Evolutionary conservation across 1,139 yeast genomes (phyloP), one percentile per base, ranked within the genome.

Genomic region (Kurtzmaniella quercitrusa): DNA sequence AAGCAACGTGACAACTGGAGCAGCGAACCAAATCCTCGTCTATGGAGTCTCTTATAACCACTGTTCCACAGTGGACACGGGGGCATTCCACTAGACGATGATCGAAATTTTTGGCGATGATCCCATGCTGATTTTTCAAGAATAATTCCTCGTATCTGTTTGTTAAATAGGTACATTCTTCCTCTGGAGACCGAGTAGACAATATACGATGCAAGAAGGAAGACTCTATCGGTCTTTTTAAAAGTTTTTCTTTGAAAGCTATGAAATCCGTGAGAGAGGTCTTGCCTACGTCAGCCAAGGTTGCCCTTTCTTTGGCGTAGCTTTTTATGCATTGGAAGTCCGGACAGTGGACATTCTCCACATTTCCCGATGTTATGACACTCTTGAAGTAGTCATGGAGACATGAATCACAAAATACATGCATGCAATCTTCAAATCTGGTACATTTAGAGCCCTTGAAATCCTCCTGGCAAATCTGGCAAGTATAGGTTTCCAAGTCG

Each of bases 281-380:
- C 37, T 53, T 38, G 43, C 47, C 53, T 23, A 52, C 42, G 23
- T 55, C 64, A 3, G 31, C 31, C 50, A 51, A 57, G 5, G 44
- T 11, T 3, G 27, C 34, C 23, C 41, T 17, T 37, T 49, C 12
- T 37, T 47, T 40, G 33, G 58, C 52, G 44, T 55, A 45, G 31
- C 48, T 36, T 46, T 64, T 66, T 2, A 75, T 64, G 50, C 80
- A 77, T 31, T 67, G 69, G 50, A 70, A 76, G 40, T 78, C 72
- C 0, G 89, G 88, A 53, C 90, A 83, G 50, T 79, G 80, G 0
- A 83, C 68, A 43, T 67, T 75, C 14, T 70, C 70, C 2, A 80
- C 68, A 31, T 76, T 77, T 1, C 86, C 88, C 16, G 71, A 63
- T 1, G 57, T 56, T 14, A 83, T 79, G 44, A 68, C 60, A 2